Evolutionary conservation across 1,284 basidiomycete species (phyloP), one percentile per base, ranked within the genome.

Genomic region (Naganishia sp.): DNA sequence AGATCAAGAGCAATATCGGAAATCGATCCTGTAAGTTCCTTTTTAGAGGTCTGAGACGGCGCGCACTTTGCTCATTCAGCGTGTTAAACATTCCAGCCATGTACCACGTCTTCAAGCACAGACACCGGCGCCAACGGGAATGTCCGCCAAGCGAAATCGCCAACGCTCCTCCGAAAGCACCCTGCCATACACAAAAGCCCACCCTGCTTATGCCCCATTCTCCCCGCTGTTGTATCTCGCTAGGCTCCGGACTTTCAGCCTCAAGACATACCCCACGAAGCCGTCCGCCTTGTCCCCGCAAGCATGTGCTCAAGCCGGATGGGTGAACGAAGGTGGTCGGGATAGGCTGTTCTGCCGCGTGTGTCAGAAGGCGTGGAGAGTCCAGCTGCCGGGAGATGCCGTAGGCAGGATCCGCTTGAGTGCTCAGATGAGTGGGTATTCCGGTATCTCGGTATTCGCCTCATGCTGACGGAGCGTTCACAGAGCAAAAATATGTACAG

Each of bases 241-340:
- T 5, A 47, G 47, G 28, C 58, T 61, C 10, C 47, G 39, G 4
- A 61, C 58, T n/a, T 61, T 61, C 39, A 61, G 47, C 23, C 58
- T 61, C 5, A 39, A 47, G 2, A 61, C 58, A 17, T 61, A 51
- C 25, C 47, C 58, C n/a, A 42, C 21, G 35, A 61, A 61, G 47
- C 58, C 58, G 2, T 51, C 47, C 1, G 3, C 31, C 25, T 32
- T 61, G 28, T 51, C 58, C 2, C 58, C 58, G 9, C 58, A 50
- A 51, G 58, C 58, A 18, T 61, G 58, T 51, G 45, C 58, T 41
- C 58, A 61, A 51, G 58, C 58, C 15, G 58, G 58, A 11, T 61
- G 58, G 58, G 31, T 61, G 23, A 61, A 61, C 41, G 47, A 39
- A 50, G 58, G 58, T 42, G 58, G 58, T 18, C 49, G 43, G 39